Base-by-base conservation (phyloP, 108 stramenopile species). In the Skeletonema menzelii region DNA sequence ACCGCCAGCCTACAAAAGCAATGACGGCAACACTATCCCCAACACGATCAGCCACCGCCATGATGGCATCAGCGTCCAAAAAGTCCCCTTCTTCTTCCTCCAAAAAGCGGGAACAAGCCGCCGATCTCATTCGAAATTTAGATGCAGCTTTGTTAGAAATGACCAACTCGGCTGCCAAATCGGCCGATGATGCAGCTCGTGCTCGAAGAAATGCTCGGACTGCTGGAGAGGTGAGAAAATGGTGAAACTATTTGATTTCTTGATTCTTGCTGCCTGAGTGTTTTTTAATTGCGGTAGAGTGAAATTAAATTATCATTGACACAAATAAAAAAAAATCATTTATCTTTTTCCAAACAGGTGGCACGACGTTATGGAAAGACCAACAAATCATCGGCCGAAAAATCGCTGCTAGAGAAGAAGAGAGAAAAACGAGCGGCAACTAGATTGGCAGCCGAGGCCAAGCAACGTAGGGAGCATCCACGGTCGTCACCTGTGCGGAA, bases 171-270 rank as follows among this genome's bases (percentile, higher is more conserved):
- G 85, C 87, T 22, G 70, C 79, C 28, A 42, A 69, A 24, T 85
- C 91, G 13, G 84, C 91, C 11, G 53, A 65, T 44, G 86, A 90
- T 68, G 91, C 88, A 32, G 88, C 88, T 67, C 75, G 73, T 7
- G 91, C 91, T 27, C 63, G 91, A 1, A 55, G 76, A 19, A 92
- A 92, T 80, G 88, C 91, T 15, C 61, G 76, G 17, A 85, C 86
- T 14, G 91, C 91, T 4, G 86, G 85, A 4, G 89, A 90, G 49
- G 49, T 42, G 40, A 42, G 40, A 32, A 32, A 3, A 32, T 32
- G 7, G 7, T 32, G 31, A 4, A 4, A 4, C n/a, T n/a, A n/a
- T 32, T 32, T 32, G 0, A 4, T 1, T 32, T 1, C 31, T 32
- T 32, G 31, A 7, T 32, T 32, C 3, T 32, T 32, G 5, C 31